Percentiles rank a stretch among this genome's conserved stretches.
These are phyloP conservation scores for Lichtheimia hyalospora DNA, from an alignment of 371 early-diverging fungal genomes.

Conservation along the genomic window DNA sequence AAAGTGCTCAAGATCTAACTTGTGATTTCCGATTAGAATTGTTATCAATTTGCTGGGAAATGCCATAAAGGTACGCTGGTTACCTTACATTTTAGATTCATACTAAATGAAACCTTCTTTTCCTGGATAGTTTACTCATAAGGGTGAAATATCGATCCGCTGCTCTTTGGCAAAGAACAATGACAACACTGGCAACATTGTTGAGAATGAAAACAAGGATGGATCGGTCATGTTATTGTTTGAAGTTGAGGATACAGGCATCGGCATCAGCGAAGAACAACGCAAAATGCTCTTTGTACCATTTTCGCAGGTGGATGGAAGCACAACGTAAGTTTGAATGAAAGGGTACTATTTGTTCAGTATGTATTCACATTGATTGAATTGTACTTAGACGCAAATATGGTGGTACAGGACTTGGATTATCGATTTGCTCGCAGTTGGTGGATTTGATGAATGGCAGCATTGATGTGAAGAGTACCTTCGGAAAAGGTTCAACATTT, in stretches of 20 bases:
- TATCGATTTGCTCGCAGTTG: constrained; percentile 59
- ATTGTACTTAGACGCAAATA: constrained; percentile 46
- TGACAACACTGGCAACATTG: neutral
- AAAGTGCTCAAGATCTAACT: neutral
- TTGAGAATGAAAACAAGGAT: neutral
- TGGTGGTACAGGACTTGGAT: constrained; percentile 66
- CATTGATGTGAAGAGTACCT: constrained; percentile 54
- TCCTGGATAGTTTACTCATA: constrained; percentile 49
- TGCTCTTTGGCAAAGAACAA: constrained; percentile 27
- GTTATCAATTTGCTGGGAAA: constrained; percentile 42
- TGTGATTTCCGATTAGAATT: constrained; percentile 14
- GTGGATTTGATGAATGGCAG: constrained; percentile 58
- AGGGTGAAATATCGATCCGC: constrained; percentile 50
- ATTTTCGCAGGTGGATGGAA: constrained; percentile 60
- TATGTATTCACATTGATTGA: neutral
- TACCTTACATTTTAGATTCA: neutral
- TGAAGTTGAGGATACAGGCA: constrained; percentile 53
- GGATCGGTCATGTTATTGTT: constrained; percentile 26
- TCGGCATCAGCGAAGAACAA: constrained; percentile 59
- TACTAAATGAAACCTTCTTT: neutral
- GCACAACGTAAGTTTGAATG: constrained; percentile 42
- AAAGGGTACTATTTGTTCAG: neutral
- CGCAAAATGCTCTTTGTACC: constrained; percentile 57
- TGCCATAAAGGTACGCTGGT: constrained; percentile 32
- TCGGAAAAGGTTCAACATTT: constrained; percentile 57